Evolutionary conservation across 2,329 filamentous ascomycete genomes (phyloP).

Genomic region (Capronia epimyces): DNA sequence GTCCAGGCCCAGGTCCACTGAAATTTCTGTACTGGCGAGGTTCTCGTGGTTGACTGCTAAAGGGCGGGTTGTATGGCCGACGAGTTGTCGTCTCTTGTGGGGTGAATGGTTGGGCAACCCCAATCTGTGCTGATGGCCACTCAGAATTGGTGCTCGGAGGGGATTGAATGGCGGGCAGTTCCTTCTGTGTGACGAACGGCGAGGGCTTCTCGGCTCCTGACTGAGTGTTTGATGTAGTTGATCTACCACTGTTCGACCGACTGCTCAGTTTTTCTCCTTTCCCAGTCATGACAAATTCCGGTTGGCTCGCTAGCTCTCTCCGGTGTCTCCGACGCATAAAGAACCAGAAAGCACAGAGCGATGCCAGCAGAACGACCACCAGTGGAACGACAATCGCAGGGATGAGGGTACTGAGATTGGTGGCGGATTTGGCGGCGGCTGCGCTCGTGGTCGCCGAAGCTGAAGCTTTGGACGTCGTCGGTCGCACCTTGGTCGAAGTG

Average conservation of each 20-base stretch:
- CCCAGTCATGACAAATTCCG: slow-evolving; percentile 28
- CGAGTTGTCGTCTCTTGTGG: slow-evolving; percentile 12
- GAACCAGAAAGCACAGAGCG: slow-evolving; percentile 28
- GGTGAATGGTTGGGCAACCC: slow-evolving; percentile 20
- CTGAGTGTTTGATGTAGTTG: slow-evolving; percentile 12
- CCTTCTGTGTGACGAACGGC: slow-evolving; percentile 12
- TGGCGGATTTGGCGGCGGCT: slow-evolving; percentile 34
- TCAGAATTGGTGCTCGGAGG: slow-evolving; percentile 18
- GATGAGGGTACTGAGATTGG: slow-evolving; percentile 26
- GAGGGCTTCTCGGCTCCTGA: slow-evolving; percentile 10
- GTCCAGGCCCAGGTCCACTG: slow-evolving; percentile 17
- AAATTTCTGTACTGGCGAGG: slow-evolving; percentile 22
- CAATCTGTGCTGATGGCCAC: slow-evolving; percentile 22
- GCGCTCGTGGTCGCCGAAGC: slow-evolving; percentile 36
- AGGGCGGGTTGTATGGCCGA: background rate
- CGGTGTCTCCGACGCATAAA: slow-evolving; percentile 26
- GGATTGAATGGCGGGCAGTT: slow-evolving; percentile 17
- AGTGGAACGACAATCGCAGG: slow-evolving; percentile 28
- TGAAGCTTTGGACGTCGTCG: slow-evolving; percentile 36
- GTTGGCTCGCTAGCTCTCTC: slow-evolving; percentile 23
- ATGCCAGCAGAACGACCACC: slow-evolving; percentile 22
- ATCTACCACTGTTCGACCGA: slow-evolving; percentile 25
- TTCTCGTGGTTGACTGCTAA: slow-evolving; percentile 5
- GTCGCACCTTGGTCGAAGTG: slow-evolving; percentile 37
- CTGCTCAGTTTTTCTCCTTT: slow-evolving; percentile 27